phyloP scores from a whole-genome alignment of 106 monocot species.

The Allium sativum region DNA sequence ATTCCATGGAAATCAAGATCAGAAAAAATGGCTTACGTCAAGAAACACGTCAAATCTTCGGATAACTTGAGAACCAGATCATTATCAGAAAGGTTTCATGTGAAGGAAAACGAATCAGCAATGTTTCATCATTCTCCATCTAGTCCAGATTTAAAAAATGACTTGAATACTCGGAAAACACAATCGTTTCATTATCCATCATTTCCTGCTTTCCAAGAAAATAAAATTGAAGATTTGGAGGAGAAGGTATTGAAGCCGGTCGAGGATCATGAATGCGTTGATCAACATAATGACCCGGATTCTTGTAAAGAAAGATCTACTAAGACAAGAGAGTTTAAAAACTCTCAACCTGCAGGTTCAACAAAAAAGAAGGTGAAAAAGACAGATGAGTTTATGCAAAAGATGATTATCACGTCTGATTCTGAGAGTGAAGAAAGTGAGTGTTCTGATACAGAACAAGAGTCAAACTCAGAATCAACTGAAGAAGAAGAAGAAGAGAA shows the following conservation, averaged over 20 bases:
- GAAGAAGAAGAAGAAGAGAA: slow-evolving; percentile 33
- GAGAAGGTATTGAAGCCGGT: too few relatives aligned
- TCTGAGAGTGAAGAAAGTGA: slow-evolving; percentile 13
- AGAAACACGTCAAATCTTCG: neutral
- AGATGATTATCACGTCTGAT: slow-evolving; percentile 28
- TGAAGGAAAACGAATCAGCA: too few relatives aligned
- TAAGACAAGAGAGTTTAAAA: slow-evolving; percentile 9
- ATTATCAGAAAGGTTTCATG: too few relatives aligned
- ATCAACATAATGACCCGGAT: too few relatives aligned
- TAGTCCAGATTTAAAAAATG: too few relatives aligned
- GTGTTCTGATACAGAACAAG: slow-evolving; percentile 4
- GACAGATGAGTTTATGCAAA: slow-evolving; percentile 12
- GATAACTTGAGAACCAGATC: too few relatives aligned
- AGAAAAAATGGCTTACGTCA: slow-evolving; percentile 28
- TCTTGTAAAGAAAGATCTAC: slow-evolving; percentile 11
- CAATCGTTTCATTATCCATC: too few relatives aligned
- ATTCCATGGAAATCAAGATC: slow-evolving; percentile 17
- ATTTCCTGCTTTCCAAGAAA: too few relatives aligned
- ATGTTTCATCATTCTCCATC: too few relatives aligned
- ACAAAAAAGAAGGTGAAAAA: slow-evolving; percentile 8
- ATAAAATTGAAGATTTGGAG: too few relatives aligned
- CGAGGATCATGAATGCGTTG: too few relatives aligned
- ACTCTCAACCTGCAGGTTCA: neutral
- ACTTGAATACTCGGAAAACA: too few relatives aligned
- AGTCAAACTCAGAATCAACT: neutral